Evolutionary conservation across 1,284 basidiomycete species (phyloP).

Genomic region (Ceratobasidium sp.): DNA sequence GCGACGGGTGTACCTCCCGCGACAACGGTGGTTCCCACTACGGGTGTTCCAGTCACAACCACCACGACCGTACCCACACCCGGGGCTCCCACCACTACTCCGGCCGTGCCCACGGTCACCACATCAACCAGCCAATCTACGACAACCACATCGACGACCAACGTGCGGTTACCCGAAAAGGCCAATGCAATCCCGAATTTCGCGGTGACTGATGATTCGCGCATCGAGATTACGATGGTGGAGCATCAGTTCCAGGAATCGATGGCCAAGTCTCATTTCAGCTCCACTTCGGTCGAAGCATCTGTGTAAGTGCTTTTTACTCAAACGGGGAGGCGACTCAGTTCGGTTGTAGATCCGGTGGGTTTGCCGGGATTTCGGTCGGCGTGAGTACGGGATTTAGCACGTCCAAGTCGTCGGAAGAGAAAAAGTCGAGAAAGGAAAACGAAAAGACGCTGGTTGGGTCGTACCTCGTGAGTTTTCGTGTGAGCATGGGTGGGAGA

Average conservation of each 20-base stretch:
- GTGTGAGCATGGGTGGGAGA: not conserved
- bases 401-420: too few species aligned
- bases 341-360: conserved; percentile 11
- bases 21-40: too few species aligned
- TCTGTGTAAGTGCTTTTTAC: not conserved
- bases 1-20: too few species aligned
- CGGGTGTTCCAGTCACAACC: too few species aligned
- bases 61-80: too few species aligned
- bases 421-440: conserved; percentile 6
- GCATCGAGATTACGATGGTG: not conserved
- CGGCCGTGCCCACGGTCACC: too few species aligned
- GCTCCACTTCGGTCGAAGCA: conserved; percentile 4
- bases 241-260: conserved; percentile 9
- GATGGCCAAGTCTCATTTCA: conserved; percentile 20
- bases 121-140: too few species aligned
- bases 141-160: not conserved
- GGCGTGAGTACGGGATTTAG: not conserved
- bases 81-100: too few species aligned
- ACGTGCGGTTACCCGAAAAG: too few species aligned
- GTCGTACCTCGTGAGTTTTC: conserved; percentile 3
- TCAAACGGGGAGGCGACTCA: not conserved
- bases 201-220: not conserved
- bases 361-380: not conserved
- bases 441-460: conserved; percentile 14
- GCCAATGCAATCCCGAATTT: conserved; percentile 4